Evolutionary conservation across 1,139 yeast genomes (phyloP).

Genomic region (Taiozyma onychis): DNA sequence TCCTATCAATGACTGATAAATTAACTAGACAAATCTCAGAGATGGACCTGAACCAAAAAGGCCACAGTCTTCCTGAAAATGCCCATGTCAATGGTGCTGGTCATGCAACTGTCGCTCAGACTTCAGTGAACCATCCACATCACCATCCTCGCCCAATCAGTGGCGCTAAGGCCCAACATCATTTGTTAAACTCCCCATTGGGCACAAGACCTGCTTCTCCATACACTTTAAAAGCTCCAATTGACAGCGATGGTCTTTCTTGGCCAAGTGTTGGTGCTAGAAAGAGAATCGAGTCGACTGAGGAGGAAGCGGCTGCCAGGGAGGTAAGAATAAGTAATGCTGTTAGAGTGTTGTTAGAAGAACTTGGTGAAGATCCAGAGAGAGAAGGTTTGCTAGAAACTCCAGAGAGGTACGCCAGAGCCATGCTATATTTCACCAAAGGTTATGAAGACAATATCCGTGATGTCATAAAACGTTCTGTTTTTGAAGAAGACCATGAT

Average conservation of each 20-base stretch:
- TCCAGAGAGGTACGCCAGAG: constrained; percentile 94
- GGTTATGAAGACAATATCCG: constrained; percentile 89
- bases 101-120: constrained; percentile 15
- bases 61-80: constrained; percentile 5
- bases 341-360: constrained; percentile 72
- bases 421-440: constrained; percentile 91
- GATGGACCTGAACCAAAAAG: constrained; percentile 4
- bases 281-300: constrained; percentile 57
- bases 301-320: constrained; percentile 58
- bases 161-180: constrained; percentile 4
- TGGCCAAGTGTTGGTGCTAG: constrained; percentile 96
- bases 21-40: constrained; percentile 13
- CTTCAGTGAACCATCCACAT: constrained; percentile 3
- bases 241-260: constrained; percentile 84
- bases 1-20: constrained; percentile 9
- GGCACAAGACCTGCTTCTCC: constrained; percentile 81
- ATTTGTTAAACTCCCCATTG: constrained; percentile 35
- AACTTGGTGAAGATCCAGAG: constrained; percentile 85
- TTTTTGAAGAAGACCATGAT: constrained; percentile 96
- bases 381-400: constrained; percentile 92
- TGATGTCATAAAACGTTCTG: constrained; percentile 91
- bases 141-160: constrained; percentile 9
- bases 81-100: constrained; percentile 18
- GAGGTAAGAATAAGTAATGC: constrained; percentile 79
- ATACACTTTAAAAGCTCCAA: constrained; percentile 76